These are phyloP conservation scores for Kuraishia floccosa DNA, from an alignment of 805 yeast species.

Conservation along the genomic window DNA sequence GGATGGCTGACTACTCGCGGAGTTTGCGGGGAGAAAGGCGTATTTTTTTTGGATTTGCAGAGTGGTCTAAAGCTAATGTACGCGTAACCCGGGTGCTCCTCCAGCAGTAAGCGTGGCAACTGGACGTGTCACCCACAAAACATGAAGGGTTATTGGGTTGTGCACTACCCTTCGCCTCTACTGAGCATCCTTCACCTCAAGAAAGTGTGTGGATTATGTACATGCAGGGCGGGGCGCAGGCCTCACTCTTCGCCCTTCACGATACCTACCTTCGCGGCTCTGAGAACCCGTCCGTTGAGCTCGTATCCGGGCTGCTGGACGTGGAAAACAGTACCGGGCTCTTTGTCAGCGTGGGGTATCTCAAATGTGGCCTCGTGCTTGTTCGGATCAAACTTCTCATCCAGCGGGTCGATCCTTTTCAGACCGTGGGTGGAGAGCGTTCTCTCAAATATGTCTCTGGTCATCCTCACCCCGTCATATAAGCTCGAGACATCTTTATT, in stretches of 20 bases:
- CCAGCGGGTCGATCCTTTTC: conserved; percentile 69
- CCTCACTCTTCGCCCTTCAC: conserved; percentile 41
- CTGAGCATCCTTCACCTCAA: too few relatives aligned
- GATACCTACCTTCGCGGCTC: conserved; percentile 95
- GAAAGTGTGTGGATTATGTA: too few relatives aligned
- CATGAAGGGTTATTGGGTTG: too few relatives aligned
- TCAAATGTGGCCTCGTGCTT: conserved; percentile 90
- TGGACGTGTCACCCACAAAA: too few relatives aligned
- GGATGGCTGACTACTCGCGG: too few relatives aligned
- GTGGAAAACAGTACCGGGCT: conserved; percentile 85
- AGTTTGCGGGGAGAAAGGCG: too few relatives aligned
- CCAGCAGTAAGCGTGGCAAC: too few relatives aligned
- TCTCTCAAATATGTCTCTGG: conserved; percentile 75
- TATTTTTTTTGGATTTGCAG: too few relatives aligned
- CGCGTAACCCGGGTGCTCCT: too few relatives aligned
- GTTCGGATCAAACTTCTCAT: conserved; percentile 83
- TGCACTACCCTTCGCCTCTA: too few relatives aligned
- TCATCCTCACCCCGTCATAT: conserved; percentile 86
- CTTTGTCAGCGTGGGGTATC: conserved; percentile 75
- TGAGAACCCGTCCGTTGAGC: conserved; percentile 74
- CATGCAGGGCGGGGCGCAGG: background rate
- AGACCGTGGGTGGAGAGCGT: conserved; percentile 76
- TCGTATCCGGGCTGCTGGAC: conserved; percentile 89
- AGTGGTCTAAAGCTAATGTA: too few relatives aligned
- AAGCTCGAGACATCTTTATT: conserved; percentile 61